These are phyloP conservation scores for Osmanthus fragrans DNA, from an alignment of 257 asterid species.

Conservation along the genomic window DNA sequence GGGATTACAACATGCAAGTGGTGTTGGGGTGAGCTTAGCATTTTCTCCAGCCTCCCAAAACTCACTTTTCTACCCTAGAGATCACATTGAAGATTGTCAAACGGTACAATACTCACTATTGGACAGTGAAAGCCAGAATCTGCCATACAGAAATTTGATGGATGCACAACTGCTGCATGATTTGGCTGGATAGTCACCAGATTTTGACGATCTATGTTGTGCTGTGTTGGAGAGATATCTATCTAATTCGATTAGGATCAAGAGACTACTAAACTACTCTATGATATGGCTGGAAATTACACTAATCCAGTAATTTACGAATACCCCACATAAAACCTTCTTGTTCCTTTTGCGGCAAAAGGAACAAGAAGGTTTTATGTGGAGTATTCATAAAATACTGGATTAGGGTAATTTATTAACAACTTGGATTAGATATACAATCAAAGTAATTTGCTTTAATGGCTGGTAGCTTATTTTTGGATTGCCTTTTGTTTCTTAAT, in stretches of 20 bases:
- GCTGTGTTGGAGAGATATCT: not conserved
- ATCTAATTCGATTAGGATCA: not conserved
- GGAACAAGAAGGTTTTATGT: not conserved
- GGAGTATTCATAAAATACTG: constrained; percentile 32
- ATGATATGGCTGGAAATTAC: constrained; percentile 8
- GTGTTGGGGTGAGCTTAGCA: constrained; percentile 54
- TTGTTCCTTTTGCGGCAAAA: too few relatives aligned
- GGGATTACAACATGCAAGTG: constrained; percentile 67
- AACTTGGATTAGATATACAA: constrained; percentile 39
- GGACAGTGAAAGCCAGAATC: constrained; percentile 71
- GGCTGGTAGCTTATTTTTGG: constrained; percentile 24
- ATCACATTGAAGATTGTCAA: constrained; percentile 73
- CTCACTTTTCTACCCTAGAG: constrained; percentile 64
- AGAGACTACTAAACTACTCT: not conserved
- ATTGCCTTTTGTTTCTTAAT: constrained; percentile 11
- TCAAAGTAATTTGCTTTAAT: constrained; percentile 23
- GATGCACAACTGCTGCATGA: constrained; percentile 93
- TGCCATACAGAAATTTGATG: constrained; percentile 86
- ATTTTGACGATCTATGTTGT: not conserved
- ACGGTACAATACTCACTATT: constrained; percentile 65
- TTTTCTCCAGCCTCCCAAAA: constrained; percentile 46
- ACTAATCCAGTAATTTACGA: constrained; percentile 35
- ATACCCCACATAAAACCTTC: constrained; percentile 21
- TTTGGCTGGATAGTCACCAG: constrained; percentile 59
- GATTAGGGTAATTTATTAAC: constrained; percentile 35